Percentiles rank a stretch among this genome's conserved stretches.
These are phyloP conservation scores for Pythium phragmitis DNA, from an alignment of 352 stramenopile genomes.

Conservation along the genomic window DNA sequence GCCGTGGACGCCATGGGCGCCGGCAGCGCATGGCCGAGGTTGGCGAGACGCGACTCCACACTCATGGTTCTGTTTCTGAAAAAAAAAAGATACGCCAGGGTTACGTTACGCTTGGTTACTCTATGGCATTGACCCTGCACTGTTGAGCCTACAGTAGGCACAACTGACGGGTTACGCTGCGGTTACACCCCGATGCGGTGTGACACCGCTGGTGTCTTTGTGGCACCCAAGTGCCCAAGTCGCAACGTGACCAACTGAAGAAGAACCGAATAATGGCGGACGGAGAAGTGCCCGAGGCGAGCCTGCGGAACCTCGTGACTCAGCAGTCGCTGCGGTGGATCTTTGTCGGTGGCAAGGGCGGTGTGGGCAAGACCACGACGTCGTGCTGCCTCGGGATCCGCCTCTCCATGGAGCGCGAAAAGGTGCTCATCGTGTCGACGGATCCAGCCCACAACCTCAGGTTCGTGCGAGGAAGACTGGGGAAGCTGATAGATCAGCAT, in stretches of 20 bases:
- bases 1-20: constrained; percentile 61
- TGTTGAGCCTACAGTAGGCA: not conserved
- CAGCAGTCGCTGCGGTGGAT: constrained; percentile 92
- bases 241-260: not conserved
- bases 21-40: constrained; percentile 73
- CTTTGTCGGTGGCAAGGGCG: constrained; percentile 95
- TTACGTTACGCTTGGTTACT: not conserved
- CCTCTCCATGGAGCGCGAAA: constrained; percentile 88
- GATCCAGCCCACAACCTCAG: constrained; percentile 99
- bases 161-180: not conserved
- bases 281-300: constrained; percentile 81
- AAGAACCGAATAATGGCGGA: constrained; percentile 9
- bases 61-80: constrained; percentile 13
- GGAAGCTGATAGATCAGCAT: not conserved
- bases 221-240: not conserved
- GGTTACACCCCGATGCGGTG: not conserved
- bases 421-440: constrained; percentile 99
- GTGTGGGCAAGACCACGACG: constrained; percentile 97
- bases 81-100: constrained; percentile 6
- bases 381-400: constrained; percentile 96
- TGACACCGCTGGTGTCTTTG: not conserved
- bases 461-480: constrained; percentile 23
- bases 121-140: not conserved
- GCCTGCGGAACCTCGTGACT: constrained; percentile 89
- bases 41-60: constrained; percentile 60